A percentile compares a stretch with the other conserved stretches of the same genome.
These are phyloP conservation scores for Penicillium mononematosum DNA, from an alignment of 495 filamentous ascomycete species.

Conservation along the genomic window DNA sequence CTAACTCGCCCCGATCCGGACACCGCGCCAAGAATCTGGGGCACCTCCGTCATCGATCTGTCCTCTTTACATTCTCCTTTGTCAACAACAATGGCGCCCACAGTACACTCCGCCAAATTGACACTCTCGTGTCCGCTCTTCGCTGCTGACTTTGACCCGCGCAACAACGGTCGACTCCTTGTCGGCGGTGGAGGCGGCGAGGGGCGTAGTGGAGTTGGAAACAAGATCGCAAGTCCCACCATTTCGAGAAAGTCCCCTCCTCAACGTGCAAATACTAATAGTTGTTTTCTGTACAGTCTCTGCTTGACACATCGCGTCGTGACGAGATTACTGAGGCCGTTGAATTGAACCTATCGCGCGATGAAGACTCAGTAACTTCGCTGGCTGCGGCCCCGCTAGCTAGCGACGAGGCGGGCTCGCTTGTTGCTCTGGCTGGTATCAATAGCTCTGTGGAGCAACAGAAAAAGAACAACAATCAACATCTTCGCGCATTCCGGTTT, in stretches of 20 bases:
- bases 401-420: constrained; percentile 45
- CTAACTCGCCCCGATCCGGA: constrained; percentile 15
- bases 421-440: constrained; percentile 75
- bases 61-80: constrained; percentile 22
- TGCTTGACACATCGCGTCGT: constrained; percentile 65
- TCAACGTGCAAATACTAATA: constrained; percentile 3
- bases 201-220: constrained; percentile 79
- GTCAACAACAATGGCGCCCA: constrained; percentile 46
- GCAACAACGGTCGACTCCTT: constrained; percentile 68
- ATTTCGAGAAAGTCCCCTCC: background rate
- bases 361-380: constrained; percentile 90
- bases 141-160: constrained; percentile 82
- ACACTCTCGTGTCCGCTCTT: constrained; percentile 87
- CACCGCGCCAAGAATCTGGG: constrained; percentile 38
- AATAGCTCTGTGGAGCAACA: constrained; percentile 75
- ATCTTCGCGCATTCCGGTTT: constrained; percentile 78
- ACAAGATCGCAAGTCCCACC: constrained; percentile 71
- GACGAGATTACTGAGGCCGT: constrained; percentile 61
- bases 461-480: constrained; percentile 76
- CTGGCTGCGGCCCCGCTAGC: constrained; percentile 61
- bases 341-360: constrained; percentile 75
- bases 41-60: constrained; percentile 25
- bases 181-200: constrained; percentile 93
- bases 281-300: constrained; percentile 45
- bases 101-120: constrained; percentile 59